phyloP scores from a whole-genome alignment of 768 basidiomycete genomes.

The Phylloporus rhodoxanthus region DNA sequence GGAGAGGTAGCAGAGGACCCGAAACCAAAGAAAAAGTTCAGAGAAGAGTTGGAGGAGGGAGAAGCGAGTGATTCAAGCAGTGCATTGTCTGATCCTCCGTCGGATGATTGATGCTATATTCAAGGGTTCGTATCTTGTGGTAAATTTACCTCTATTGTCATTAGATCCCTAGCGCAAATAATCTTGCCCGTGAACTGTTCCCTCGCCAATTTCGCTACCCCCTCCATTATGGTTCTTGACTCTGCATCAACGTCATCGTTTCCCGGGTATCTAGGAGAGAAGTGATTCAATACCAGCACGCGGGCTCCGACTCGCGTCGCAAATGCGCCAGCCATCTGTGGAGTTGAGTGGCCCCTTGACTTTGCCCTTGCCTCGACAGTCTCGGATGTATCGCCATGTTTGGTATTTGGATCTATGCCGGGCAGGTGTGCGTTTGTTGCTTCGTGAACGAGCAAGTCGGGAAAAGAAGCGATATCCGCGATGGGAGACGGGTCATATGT shows the following conservation, averaged over 20 bases:
- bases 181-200: conserved; percentile 51
- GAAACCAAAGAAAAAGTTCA: conserved; percentile 46
- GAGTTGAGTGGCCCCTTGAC: conserved; percentile 85
- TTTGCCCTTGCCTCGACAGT: conserved; percentile 57
- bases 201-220: conserved; percentile 54
- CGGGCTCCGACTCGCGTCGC: conserved; percentile 59
- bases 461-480: conserved; percentile 50
- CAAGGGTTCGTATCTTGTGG: conserved; percentile 15
- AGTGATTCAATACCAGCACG: conserved; percentile 74
- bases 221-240: conserved; percentile 53
- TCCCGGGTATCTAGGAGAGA: conserved; percentile 75
- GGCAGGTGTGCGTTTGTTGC: conserved; percentile 84
- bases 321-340: conserved; percentile 83
- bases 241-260: conserved; percentile 48
- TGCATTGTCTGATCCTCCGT: conserved; percentile 67
- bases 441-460: conserved; percentile 80
- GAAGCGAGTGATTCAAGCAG: conserved; percentile 81
- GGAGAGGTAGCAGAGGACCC: conserved; percentile 80
- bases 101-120: conserved; percentile 37
- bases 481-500: conserved; percentile 76
- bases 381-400: conserved; percentile 54
- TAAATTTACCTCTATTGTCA: conserved; percentile 57
- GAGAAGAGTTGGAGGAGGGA: conserved; percentile 80
- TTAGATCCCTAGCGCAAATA: conserved; percentile 67
- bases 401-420: conserved; percentile 53